Conservation (phyloP, 1,139 yeast species). For the Diutina scorzettiae region DNA sequence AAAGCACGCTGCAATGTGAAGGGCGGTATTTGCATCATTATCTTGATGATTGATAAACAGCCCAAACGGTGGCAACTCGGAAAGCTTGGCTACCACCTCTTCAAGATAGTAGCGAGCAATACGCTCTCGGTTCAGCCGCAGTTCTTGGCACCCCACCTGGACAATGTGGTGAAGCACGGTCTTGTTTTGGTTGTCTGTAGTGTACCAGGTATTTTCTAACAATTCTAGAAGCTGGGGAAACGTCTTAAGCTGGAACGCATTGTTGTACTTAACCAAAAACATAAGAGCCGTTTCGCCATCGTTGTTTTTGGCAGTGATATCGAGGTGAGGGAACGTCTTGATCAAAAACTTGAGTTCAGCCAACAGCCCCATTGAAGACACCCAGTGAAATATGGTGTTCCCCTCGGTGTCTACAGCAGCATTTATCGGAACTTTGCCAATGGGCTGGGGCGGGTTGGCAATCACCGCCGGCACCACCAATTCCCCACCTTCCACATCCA, state of each 20-base stretch:
- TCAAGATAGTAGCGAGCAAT: conserved; percentile 79
- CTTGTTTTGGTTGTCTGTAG: conserved; percentile 55
- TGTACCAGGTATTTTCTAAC: conserved; percentile 65
- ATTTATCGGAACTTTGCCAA: conserved; percentile 45
- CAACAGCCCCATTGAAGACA: conserved; percentile 79
- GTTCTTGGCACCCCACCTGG: conserved; percentile 19
- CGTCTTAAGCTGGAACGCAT: conserved; percentile 64
- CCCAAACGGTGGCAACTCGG: conserved; percentile 15
- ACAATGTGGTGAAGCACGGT: conserved; percentile 63
- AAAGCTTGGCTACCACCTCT: conserved; percentile 49
- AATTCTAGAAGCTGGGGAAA: conserved; percentile 65
- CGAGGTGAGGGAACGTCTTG: conserved; percentile 21
- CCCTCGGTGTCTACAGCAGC: conserved; percentile 90
- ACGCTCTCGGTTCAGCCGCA: conserved; percentile 25
- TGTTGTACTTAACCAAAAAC: conserved; percentile 81
- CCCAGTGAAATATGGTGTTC: conserved; percentile 92
- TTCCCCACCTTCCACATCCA: background rate
- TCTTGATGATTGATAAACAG: conserved; percentile 66
- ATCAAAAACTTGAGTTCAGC: conserved; percentile 64
- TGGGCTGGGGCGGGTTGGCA: conserved; percentile 29
- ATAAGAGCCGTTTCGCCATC: conserved; percentile 85
- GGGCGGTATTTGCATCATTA: conserved; percentile 74
- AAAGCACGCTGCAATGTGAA: conserved; percentile 70
- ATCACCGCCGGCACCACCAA: background rate
- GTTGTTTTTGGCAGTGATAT: conserved; percentile 53